Conservation (phyloP, 768 basidiomycete species). For the Gelatoporia subvermispora region DNA sequence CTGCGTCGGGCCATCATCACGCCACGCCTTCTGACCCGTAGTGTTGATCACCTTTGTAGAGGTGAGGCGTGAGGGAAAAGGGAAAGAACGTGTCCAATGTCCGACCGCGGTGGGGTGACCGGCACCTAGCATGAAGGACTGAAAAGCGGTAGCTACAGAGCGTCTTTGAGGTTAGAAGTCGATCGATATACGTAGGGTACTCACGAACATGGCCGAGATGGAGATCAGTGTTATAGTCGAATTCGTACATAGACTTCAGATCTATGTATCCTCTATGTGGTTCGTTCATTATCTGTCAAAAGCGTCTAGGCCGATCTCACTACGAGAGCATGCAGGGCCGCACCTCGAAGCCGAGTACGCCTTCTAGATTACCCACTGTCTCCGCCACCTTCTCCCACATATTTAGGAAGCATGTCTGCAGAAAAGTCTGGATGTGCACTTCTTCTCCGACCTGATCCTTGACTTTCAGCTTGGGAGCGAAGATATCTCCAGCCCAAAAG, state of each 20-base stretch:
- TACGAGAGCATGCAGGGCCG: conserved; percentile 6
- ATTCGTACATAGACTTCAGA: conserved; percentile 73
- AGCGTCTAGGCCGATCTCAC: neutral
- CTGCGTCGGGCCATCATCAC: conserved; percentile 62
- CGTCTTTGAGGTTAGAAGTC: neutral
- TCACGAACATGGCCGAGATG: conserved; percentile 76
- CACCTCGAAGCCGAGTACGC: conserved; percentile 89
- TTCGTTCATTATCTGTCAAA: conserved; percentile 80
- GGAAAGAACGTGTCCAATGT: conserved; percentile 82
- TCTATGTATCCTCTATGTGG: conserved; percentile 92
- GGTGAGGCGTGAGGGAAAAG: conserved; percentile 73
- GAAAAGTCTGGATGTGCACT: conserved; percentile 71
- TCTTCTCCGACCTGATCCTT: conserved; percentile 41
- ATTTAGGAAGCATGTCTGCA: conserved; percentile 77
- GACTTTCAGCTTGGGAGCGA: conserved; percentile 68
- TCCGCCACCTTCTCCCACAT: conserved; percentile 68
- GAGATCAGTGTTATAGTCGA: conserved; percentile 93
- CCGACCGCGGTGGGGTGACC: conserved; percentile 80
- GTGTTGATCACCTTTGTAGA: conserved; percentile 57
- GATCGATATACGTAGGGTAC: conserved; percentile 25
- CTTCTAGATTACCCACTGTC: conserved; percentile 67
- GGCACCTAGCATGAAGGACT: conserved; percentile 90
- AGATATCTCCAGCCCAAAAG: conserved; percentile 90
- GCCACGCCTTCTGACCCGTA: conserved; percentile 61
- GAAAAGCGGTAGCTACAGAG: conserved; percentile 65